Evolutionary conservation across 169 alveolate species (phyloP).

Genomic region (Plasmodium relictum): DNA sequence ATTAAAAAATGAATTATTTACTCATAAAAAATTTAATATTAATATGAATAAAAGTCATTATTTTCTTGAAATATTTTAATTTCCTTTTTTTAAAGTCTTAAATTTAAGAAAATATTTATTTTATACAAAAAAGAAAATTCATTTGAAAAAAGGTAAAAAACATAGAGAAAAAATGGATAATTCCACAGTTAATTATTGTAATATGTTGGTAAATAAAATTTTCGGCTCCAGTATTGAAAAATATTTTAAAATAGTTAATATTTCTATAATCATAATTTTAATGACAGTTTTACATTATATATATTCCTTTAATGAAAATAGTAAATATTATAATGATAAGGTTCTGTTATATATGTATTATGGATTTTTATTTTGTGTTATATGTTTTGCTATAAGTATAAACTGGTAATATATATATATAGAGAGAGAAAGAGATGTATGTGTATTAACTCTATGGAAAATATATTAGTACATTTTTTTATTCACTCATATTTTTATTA

Average conservation of each 20-base stretch:
- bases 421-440: neutral
- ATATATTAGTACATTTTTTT: neutral
- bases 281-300: conserved; percentile 38
- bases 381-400: conserved; percentile 53
- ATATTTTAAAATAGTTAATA: conserved; percentile 40
- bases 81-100: too few species aligned
- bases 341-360: conserved; percentile 37
- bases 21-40: too few species aligned
- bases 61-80: too few species aligned
- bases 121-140: too few species aligned
- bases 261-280: conserved; percentile 20
- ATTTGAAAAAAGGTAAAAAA: too few species aligned
- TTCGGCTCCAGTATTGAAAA: conserved; percentile 51
- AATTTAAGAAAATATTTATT: too few species aligned
- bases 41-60: too few species aligned
- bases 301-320: conserved; percentile 9
- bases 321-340: conserved; percentile 10
- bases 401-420: conserved; percentile 37
- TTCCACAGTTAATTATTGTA: neutral
- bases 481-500: neutral
- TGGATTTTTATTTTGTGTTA: conserved; percentile 62
- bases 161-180: too few species aligned
- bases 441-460: neutral
- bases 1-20: too few species aligned
- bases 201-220: neutral